Conservation (phyloP, 1,284 basidiomycete genomes). For the Ustilago sp. region DNA sequence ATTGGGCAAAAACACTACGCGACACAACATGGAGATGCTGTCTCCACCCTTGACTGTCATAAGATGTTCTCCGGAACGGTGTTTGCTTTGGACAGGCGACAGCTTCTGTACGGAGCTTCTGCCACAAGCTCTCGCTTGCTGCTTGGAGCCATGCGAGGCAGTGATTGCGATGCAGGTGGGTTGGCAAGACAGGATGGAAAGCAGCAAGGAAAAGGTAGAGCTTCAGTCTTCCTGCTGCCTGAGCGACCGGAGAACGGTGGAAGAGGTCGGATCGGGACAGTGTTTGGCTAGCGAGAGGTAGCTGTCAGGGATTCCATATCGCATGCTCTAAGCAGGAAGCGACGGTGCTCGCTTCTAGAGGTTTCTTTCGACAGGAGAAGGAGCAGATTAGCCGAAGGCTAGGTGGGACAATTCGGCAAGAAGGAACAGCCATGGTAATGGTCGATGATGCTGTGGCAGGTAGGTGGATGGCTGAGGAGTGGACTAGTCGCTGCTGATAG, state of each 20-base stretch:
- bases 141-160: neutral
- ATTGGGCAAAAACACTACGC: neutral
- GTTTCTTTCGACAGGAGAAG: neutral
- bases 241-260: neutral
- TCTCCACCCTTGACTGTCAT: neutral
- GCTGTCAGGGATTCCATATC: neutral
- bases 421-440: neutral
- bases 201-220: neutral
- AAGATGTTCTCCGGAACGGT: neutral
- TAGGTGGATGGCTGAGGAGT: neutral
- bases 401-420: neutral
- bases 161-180: neutral
- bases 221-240: too few species aligned
- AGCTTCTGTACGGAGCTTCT: too few species aligned
- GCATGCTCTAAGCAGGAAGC: neutral
- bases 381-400: neutral
- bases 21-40: neutral
- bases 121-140: neutral
- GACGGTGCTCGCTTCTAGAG: neutral
- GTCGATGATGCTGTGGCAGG: neutral
- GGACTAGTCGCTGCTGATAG: neutral
- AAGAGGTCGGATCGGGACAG: constrained; percentile 4
- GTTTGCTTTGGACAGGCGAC: neutral
- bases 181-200: neutral
- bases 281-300: neutral